Evolutionary conservation across 371 early-diverging fungal genomes (phyloP).

Genomic region (Syncephalastrum racemosum): DNA sequence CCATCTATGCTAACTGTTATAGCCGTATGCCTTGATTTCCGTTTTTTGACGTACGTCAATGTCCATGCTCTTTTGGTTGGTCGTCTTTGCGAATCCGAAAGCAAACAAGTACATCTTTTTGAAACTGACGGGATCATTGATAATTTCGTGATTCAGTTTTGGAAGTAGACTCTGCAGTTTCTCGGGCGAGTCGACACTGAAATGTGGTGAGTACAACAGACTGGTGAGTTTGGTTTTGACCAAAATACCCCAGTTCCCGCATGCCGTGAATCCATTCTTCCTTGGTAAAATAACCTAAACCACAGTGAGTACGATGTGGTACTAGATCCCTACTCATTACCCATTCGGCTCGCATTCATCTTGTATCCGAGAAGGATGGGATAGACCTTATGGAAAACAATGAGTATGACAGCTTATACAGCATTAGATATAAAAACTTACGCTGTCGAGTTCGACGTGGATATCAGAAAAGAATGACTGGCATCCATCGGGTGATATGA

Average conservation of each 20-base stretch:
- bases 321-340: conserved; percentile 7
- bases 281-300: conserved; percentile 21
- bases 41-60: conserved; percentile 26
- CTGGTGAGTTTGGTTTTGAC: no score
- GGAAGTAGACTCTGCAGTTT: conserved; percentile 16
- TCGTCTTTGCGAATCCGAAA: conserved; percentile 36
- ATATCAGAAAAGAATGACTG: conserved; percentile 36
- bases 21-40: background rate
- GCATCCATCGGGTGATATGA: conserved; percentile 36
- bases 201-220: no score
- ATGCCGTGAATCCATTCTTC: conserved; percentile 19
- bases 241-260: conserved; percentile 7
- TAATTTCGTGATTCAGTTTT: conserved; percentile 7
- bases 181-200: conserved; percentile 20
- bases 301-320: background rate
- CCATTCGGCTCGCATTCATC: conserved; percentile 35
- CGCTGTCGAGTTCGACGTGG: conserved; percentile 33
- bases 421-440: conserved; percentile 9
- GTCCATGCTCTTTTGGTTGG: conserved; percentile 44
- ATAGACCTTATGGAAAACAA: conserved; percentile 13
- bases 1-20: conserved; percentile 18
- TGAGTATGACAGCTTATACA: background rate
- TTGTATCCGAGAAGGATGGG: conserved; percentile 42
- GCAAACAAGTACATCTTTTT: conserved; percentile 33
- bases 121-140: conserved; percentile 15